Conservation (phyloP, 202 grass and related monocot genomes). For the Hordeum pubiflorum region DNA sequence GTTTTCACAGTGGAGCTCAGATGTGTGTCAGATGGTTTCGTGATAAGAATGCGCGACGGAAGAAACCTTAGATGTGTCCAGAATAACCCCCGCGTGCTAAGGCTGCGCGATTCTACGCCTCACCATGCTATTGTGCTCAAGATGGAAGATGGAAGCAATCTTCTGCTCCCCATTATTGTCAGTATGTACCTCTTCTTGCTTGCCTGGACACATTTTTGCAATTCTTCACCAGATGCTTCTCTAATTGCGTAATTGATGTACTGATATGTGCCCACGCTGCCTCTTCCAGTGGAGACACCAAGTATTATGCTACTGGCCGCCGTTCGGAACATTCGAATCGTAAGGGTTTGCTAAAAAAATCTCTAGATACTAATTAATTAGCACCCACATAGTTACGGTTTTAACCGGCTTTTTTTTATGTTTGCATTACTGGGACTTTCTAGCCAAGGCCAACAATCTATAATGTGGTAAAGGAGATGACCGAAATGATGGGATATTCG, state of each 20-base stretch:
- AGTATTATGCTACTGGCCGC: conserved; percentile 90
- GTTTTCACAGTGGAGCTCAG: conserved; percentile 68
- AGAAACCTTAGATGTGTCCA: conserved; percentile 68
- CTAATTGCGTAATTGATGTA: background rate
- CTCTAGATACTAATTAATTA: conserved; percentile 4
- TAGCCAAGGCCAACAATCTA: conserved; percentile 92
- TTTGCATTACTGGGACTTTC: conserved; percentile 19
- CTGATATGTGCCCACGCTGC: conserved; percentile 13
- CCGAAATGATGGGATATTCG: conserved; percentile 80
- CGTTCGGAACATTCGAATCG: conserved; percentile 73
- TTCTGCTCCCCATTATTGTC: conserved; percentile 95
- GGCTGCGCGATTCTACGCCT: conserved; percentile 59
- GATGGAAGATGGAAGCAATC: conserved; percentile 88
- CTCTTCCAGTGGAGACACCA: conserved; percentile 73
- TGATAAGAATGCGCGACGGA: conserved; percentile 85
- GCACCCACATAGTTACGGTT: background rate
- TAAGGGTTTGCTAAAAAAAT: conserved; percentile 31
- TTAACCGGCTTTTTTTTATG: background rate
- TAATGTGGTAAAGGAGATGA: conserved; percentile 79
- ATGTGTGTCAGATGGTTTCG: conserved; percentile 74
- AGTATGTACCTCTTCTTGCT: conserved; percentile 42
- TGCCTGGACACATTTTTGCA: background rate
- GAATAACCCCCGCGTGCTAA: conserved; percentile 69
- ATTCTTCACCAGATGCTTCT: background rate
- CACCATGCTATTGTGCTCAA: conserved; percentile 90